Evolutionary conservation across 768 basidiomycete genomes (phyloP), one percentile per base, ranked within the genome.

Genomic region (Udeniomyces megalosporus): DNA sequence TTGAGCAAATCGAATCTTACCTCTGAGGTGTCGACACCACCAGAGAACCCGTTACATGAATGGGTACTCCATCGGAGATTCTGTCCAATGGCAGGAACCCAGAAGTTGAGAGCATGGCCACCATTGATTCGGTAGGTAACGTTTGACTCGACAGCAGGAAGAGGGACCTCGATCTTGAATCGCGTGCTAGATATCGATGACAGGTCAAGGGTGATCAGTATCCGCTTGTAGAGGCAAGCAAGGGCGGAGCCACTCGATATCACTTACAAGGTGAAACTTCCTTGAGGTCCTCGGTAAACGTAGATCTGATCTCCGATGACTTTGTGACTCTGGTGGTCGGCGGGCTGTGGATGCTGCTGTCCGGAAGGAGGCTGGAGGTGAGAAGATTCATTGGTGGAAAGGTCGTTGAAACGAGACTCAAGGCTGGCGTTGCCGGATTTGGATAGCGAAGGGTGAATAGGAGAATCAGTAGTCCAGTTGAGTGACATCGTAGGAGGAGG

Each of bases 51-150:
- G 59, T 70, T 70, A 57, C 68, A 68, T 35, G 68, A 70, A 74
- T 93, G 82, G 15, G 86, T 80, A 17, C 90, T 89, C 84, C 86
- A 88, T 65, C 88, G 80, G 82, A 97, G 84, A 69, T 95, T 89
- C 72, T 91, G 84, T 24, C 77, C 75, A 12, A 78, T 71, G 0
- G 82, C 88, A 0, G 95, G 92, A 15, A 97, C 84, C 71, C 80
- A 82, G 72, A 99, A 99, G 38, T 80, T 79, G 53, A 88, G 76
- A 64, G 80, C 78, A 54, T 84, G 81, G 2, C 91, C 85, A 11
- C 80, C 75, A 71, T 97, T 96, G 69, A 99, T 77, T 58, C 79
- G 79, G 73, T 99, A 99, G 60, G 75, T 77, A 56, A 97, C 78
- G 74, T 93, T 88, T 35, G 77, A 75, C 75, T 93, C 88, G 42